These are phyloP conservation scores for Fonsecaea multimorphosa DNA, from an alignment of 2,329 filamentous ascomycete genomes.

Conservation along the genomic window DNA sequence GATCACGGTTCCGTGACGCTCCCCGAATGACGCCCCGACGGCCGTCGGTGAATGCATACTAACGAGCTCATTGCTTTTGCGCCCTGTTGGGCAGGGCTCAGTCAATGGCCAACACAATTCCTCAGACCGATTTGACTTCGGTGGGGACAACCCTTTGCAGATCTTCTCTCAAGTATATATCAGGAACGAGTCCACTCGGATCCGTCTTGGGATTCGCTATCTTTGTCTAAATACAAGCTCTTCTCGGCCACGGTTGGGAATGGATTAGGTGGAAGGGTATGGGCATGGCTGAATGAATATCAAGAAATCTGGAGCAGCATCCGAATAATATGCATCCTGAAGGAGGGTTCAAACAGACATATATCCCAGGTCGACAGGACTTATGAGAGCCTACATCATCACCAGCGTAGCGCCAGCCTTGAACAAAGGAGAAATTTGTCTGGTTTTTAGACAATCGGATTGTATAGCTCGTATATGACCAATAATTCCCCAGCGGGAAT, in stretches of 20 bases:
- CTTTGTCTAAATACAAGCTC: slow-evolving; percentile 20
- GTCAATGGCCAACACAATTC: not conserved
- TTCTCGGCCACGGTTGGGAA: not conserved
- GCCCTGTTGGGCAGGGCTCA: not conserved
- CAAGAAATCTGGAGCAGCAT: not conserved
- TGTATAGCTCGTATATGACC: slow-evolving; percentile 26
- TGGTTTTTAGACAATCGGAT: slow-evolving; percentile 5
- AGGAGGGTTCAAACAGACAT: slow-evolving; percentile 15
- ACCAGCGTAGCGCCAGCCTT: slow-evolving; percentile 7
- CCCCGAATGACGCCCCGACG: slow-evolving; percentile 27
- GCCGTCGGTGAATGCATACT: slow-evolving; percentile 33
- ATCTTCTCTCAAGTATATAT: slow-evolving; percentile 24
- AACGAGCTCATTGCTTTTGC: slow-evolving; percentile 2
- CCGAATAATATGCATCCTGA: slow-evolving; percentile 18
- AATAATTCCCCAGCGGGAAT: slow-evolving; percentile 26
- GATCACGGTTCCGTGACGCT: slow-evolving; percentile 27
- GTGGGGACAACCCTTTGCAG: not conserved
- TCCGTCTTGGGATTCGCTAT: slow-evolving; percentile 6
- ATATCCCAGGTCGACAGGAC: slow-evolving; percentile 31
- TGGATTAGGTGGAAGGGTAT: not conserved
- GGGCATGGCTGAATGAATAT: not conserved
- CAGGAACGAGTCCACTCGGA: slow-evolving; percentile 8
- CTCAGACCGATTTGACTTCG: not conserved
- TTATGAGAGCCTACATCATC: slow-evolving; percentile 15
- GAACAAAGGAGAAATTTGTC: slow-evolving; percentile 12